These are phyloP conservation scores for Lasiodiplodia hormozganensis DNA, from an alignment of 2,329 filamentous ascomycete species.

Conservation along the genomic window DNA sequence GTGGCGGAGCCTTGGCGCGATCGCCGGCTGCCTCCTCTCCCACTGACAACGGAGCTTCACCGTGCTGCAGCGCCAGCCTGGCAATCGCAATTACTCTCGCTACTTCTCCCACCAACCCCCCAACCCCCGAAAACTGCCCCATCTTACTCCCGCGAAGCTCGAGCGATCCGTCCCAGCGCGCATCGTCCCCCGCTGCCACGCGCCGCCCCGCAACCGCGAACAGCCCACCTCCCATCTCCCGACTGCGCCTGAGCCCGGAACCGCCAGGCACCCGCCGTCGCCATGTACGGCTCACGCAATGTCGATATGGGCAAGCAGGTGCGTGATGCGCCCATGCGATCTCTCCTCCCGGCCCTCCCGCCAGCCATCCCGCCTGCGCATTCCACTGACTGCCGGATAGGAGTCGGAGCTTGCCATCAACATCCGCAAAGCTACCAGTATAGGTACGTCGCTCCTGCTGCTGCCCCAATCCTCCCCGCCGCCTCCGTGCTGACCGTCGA, in stretches of 20 bases:
- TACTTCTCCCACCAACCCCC: slow-evolving; percentile 3
- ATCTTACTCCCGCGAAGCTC: not conserved
- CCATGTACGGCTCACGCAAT: slow-evolving; percentile 57
- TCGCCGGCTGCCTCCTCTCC: slow-evolving; percentile 17
- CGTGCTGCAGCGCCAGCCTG: slow-evolving; percentile 15
- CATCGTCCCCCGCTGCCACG: not conserved
- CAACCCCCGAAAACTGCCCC: not conserved
- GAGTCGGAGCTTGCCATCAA: slow-evolving; percentile 70
- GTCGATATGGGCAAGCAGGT: slow-evolving; percentile 68
- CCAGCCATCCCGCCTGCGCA: slow-evolving; percentile 27
- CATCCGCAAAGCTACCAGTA: slow-evolving; percentile 72
- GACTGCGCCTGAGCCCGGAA: slow-evolving; percentile 27
- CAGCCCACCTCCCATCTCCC: slow-evolving; percentile 23
- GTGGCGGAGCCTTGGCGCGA: slow-evolving; percentile 24
- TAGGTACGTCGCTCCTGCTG: slow-evolving; percentile 51
- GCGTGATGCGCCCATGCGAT: not conserved
- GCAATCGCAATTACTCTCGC: slow-evolving; percentile 24
- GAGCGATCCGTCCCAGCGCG: not conserved
- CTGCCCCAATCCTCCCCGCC: slow-evolving; percentile 6
- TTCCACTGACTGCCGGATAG: slow-evolving; percentile 50
- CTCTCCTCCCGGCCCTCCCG: not conserved
- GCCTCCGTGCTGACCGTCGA: slow-evolving; percentile 31
- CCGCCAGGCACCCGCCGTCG: slow-evolving; percentile 15
- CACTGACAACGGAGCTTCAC: slow-evolving; percentile 27
- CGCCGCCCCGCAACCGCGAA: not conserved